Conservation (phyloP, 2,329 filamentous ascomycete genomes). For the Colletotrichum tropicale region DNA sequence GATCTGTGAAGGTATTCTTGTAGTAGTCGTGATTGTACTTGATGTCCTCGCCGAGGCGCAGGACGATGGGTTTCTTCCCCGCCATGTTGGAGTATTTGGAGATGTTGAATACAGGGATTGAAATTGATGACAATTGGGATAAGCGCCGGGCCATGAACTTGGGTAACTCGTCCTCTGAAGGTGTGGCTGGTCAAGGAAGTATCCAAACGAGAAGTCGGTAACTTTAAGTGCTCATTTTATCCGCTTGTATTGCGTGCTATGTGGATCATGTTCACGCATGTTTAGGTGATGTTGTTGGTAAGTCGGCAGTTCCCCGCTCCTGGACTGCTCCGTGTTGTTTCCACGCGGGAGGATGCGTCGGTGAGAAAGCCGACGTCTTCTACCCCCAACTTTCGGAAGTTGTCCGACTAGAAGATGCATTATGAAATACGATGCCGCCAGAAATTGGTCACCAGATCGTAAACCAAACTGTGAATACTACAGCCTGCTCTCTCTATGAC, state of each 20-base stretch:
- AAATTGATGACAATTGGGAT: background rate
- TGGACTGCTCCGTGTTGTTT: background rate
- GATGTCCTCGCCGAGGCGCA: constrained; percentile 50
- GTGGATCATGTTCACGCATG: background rate
- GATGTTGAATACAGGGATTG: background rate
- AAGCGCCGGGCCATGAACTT: background rate
- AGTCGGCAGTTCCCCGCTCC: background rate
- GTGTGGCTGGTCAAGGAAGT: background rate
- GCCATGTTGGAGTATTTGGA: background rate
- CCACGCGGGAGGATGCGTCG: background rate
- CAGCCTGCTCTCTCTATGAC: background rate
- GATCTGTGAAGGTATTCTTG: constrained; percentile 37
- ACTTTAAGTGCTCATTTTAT: background rate
- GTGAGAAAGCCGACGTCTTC: constrained; percentile 4
- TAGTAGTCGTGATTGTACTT: constrained; percentile 51
- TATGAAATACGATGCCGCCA: background rate
- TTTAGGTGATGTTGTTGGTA: background rate
- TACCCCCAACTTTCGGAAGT: background rate
- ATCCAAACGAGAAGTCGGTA: background rate
- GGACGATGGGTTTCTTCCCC: constrained; percentile 36
- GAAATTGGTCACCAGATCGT: background rate
- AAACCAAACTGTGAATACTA: background rate
- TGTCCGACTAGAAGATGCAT: background rate
- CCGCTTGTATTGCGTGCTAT: background rate
- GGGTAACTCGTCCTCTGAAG: background rate